These are phyloP conservation scores for Rhytidhysteron rufulum DNA, from an alignment of 2,329 filamentous ascomycete species.

Conservation along the genomic window DNA sequence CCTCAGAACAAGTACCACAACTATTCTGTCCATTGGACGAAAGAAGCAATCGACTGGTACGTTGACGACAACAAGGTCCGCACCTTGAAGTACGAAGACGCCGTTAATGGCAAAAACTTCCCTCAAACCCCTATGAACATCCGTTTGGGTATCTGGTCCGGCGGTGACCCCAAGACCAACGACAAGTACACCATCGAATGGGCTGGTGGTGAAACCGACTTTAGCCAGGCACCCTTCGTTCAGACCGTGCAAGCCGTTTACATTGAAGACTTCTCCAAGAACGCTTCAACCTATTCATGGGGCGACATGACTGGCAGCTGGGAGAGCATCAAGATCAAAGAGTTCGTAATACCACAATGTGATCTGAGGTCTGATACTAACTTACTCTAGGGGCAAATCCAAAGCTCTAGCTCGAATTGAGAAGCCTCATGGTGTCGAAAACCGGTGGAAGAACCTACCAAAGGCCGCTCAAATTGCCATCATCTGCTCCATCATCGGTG, in stretches of 20 bases:
- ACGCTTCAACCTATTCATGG: conserved; percentile 62
- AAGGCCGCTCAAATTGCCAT: conserved; percentile 32
- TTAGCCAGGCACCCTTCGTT: conserved; percentile 61
- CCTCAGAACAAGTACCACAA: conserved; percentile 37
- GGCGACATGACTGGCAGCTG: conserved; percentile 52
- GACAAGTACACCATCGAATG: conserved; percentile 39
- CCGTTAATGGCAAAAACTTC: conserved; percentile 56
- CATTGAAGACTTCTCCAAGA: conserved; percentile 54
- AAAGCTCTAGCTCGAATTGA: conserved; percentile 31
- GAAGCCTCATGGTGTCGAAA: conserved; percentile 31
- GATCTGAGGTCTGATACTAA: conserved; percentile 10
- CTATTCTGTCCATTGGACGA: conserved; percentile 61
- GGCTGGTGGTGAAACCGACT: conserved; percentile 68
- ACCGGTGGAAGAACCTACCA: conserved; percentile 32
- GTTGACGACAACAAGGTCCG: conserved; percentile 61
- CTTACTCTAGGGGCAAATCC: conserved; percentile 28
- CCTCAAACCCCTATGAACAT: conserved; percentile 71
- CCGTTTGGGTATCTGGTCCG: conserved; percentile 66
- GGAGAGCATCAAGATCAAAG: conserved; percentile 50
- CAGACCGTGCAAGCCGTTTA: conserved; percentile 68
- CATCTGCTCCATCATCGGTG: conserved; percentile 22
- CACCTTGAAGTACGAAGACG: conserved; percentile 58
- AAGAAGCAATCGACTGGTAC: conserved; percentile 60
- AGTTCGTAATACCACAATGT: conserved; percentile 27
- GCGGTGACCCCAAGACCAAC: conserved; percentile 47